Evolutionary conservation across 2,329 filamentous ascomycete species (phyloP).

Genomic region (Xylariomycetidae sp.): DNA sequence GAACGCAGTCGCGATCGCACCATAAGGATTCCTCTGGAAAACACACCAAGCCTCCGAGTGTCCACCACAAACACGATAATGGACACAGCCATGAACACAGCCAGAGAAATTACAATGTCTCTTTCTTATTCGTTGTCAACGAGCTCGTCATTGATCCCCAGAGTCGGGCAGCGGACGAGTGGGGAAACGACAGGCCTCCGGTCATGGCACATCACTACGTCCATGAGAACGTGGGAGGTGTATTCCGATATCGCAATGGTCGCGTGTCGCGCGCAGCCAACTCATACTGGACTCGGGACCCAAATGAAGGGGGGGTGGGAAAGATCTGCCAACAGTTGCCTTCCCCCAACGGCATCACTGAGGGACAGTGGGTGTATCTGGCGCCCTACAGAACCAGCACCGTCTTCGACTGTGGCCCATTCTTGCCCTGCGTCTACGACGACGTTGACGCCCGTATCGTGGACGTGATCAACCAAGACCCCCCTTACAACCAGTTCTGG

Average conservation of each 20-base stretch:
- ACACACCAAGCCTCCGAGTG: neutral
- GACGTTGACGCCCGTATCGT: conserved; percentile 8
- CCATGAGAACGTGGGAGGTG: neutral
- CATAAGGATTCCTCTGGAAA: neutral
- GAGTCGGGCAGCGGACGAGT: conserved; percentile 1
- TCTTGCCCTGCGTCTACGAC: conserved; percentile 10
- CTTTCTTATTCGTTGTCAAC: conserved; percentile 15
- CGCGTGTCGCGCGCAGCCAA: neutral
- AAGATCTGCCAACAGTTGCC: too few relatives aligned
- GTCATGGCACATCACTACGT: conserved; percentile 1
- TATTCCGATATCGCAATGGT: conserved; percentile 2
- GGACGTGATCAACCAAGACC: too few relatives aligned
- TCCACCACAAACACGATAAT: neutral
- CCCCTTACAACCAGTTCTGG: too few relatives aligned
- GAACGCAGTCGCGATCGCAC: neutral
- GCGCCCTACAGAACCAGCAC: conserved; percentile 6
- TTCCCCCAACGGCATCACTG: too few relatives aligned
- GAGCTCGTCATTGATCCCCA: conserved; percentile 1
- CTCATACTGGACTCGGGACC: neutral
- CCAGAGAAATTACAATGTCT: neutral
- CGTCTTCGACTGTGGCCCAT: conserved; percentile 12
- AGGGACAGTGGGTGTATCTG: neutral
- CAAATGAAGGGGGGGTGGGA: too few relatives aligned
- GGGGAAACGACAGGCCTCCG: conserved; percentile 7
- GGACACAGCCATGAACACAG: neutral